phyloP scores from a whole-genome alignment of 2,329 filamentous ascomycete species.

The Colletotrichum simmondsii region DNA sequence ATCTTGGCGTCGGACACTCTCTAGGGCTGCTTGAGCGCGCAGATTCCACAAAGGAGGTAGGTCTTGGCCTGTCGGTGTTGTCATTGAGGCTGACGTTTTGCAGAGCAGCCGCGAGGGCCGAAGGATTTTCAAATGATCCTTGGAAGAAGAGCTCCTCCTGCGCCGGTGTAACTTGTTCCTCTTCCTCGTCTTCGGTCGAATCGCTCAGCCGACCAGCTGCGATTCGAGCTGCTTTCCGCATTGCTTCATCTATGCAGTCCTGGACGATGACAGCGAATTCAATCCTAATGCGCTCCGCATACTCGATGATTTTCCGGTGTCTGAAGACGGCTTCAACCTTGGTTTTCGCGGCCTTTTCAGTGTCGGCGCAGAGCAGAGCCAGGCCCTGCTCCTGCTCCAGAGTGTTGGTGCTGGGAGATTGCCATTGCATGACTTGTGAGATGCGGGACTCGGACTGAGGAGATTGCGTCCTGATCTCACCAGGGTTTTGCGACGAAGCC shows the following conservation, averaged over 20 bases:
- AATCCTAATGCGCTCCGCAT: constrained; percentile 92
- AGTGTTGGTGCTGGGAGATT: constrained; percentile 90
- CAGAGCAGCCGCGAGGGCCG: constrained; percentile 66
- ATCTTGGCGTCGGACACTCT: constrained; percentile 91
- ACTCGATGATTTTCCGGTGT: constrained; percentile 93
- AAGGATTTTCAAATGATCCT: constrained; percentile 68
- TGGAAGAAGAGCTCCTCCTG: constrained; percentile 67
- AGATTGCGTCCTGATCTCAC: constrained; percentile 91
- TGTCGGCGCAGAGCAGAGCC: constrained; percentile 88
- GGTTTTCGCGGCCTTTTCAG: constrained; percentile 82
- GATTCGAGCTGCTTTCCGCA: constrained; percentile 89
- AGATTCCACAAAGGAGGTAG: constrained; percentile 68
- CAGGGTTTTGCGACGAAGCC: constrained; percentile 70
- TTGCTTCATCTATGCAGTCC: constrained; percentile 92
- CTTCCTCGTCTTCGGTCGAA: constrained; percentile 72
- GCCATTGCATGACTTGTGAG: constrained; percentile 95
- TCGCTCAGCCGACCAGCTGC: constrained; percentile 87
- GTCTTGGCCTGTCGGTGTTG: constrained; percentile 65
- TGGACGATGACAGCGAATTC: constrained; percentile 94
- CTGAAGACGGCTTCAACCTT: constrained; percentile 95
- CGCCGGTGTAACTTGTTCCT: constrained; percentile 53
- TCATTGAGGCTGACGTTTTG: constrained; percentile 55
- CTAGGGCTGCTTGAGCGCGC: constrained; percentile 90
- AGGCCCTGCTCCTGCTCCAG: constrained; percentile 94
- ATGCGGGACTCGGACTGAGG: constrained; percentile 96